Evolutionary conservation across 768 basidiomycete genomes (phyloP).

Genomic region (Calocybe gangraenosa): DNA sequence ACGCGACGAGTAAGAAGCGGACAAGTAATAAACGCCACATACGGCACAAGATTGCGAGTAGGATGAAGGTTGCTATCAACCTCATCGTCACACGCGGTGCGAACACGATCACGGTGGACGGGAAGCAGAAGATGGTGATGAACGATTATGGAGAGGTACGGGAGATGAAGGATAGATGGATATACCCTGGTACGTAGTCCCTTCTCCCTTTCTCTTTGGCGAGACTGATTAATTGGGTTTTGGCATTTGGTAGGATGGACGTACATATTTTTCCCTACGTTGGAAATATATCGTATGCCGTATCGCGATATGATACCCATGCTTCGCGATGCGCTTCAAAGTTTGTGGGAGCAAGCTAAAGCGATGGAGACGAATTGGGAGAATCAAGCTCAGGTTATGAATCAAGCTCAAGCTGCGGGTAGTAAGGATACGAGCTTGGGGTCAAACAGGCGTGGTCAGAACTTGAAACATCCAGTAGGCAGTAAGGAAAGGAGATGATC

Average conservation of each 20-base stretch:
- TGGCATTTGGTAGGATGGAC: conserved; percentile 42
- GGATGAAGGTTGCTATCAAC: conserved; percentile 34
- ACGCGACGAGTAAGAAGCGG: conserved; percentile 29
- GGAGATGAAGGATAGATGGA: conserved; percentile 22
- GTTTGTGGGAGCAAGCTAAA: conserved; percentile 18
- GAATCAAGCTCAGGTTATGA: too few species aligned
- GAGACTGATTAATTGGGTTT: background rate
- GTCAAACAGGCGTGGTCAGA: too few species aligned
- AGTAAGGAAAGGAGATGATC: too few species aligned
- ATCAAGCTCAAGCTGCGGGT: too few species aligned
- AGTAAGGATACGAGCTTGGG: too few species aligned
- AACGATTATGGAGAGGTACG: conserved; percentile 19
- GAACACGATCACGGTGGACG: conserved; percentile 18
- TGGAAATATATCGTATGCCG: conserved; percentile 40
- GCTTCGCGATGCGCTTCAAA: conserved; percentile 26
- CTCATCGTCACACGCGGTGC: conserved; percentile 40
- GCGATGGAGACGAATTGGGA: conserved; percentile 18
- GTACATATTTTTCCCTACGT: conserved; percentile 36
- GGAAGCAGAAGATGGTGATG: conserved; percentile 17
- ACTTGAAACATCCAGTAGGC: too few species aligned
- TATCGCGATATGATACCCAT: conserved; percentile 34
- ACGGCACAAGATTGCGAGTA: conserved; percentile 26
- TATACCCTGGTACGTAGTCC: conserved; percentile 29
- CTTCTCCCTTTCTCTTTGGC: background rate
- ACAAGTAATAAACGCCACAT: conserved; percentile 27